Percentiles rank a stretch among this genome's conserved stretches.
These are phyloP conservation scores for Cryphonectria radicalis DNA, from an alignment of 2,329 filamentous ascomycete species.

Conservation along the genomic window DNA sequence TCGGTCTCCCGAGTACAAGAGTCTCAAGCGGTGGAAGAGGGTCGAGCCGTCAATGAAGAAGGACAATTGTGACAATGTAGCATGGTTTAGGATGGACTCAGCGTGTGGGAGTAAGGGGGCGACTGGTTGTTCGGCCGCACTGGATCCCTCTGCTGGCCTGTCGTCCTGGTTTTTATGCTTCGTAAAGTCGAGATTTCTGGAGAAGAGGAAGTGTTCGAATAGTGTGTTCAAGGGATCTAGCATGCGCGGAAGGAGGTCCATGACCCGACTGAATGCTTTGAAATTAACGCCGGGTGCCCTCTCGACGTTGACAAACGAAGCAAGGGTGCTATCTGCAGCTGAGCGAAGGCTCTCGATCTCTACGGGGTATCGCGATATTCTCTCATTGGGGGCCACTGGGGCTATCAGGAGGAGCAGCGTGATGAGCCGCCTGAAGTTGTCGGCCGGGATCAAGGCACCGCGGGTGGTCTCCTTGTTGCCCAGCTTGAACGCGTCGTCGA, in stretches of 20 bases:
- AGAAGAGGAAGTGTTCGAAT: conserved; percentile 78
- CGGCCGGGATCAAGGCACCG: conserved; percentile 72
- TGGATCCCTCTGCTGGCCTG: conserved; percentile 16
- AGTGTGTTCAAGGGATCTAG: conserved; percentile 70
- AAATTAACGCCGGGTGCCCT: conserved; percentile 66
- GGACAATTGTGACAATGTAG: conserved; percentile 69
- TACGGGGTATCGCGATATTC: conserved; percentile 62
- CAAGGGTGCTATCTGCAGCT: conserved; percentile 67
- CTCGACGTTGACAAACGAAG: conserved; percentile 68
- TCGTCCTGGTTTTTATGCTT: conserved; percentile 53
- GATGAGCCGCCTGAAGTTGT: conserved; percentile 72
- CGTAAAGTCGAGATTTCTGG: conserved; percentile 70
- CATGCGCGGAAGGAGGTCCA: conserved; percentile 66
- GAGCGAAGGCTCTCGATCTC: conserved; percentile 62
- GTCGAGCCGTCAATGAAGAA: conserved; percentile 70
- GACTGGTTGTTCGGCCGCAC: conserved; percentile 19
- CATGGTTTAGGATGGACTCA: conserved; percentile 68
- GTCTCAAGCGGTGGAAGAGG: conserved; percentile 68
- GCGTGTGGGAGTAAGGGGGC: conserved; percentile 52
- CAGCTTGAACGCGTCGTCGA: conserved; percentile 62
- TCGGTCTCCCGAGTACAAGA: conserved; percentile 71
- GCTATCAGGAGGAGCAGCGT: conserved; percentile 72
- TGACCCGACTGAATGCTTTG: conserved; percentile 61
- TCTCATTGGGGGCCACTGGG: conserved; percentile 68
- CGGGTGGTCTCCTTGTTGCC: conserved; percentile 56